phyloP scores from a whole-genome alignment of 164 flowering plant genomes.

The Protea cynaroides region DNA sequence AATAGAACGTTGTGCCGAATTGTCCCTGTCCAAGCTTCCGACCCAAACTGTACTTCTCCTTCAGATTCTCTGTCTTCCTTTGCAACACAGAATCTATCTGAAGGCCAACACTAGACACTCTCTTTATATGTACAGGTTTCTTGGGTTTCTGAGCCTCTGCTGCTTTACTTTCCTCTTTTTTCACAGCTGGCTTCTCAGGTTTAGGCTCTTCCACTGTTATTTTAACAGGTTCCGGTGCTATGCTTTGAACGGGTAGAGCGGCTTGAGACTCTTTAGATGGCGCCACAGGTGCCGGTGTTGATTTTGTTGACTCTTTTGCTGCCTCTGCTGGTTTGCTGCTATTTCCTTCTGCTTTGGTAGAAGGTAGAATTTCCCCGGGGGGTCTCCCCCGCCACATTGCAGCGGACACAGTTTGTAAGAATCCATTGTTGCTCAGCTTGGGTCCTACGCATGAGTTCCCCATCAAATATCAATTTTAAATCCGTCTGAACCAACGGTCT shows the following conservation, averaged over 20 bases:
- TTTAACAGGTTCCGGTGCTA: slow-evolving; percentile 14
- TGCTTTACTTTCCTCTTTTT: slow-evolving; percentile 18
- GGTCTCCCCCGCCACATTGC: slow-evolving; percentile 21
- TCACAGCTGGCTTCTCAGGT: slow-evolving; percentile 11
- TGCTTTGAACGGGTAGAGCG: slow-evolving; percentile 15
- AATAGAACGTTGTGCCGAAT: slow-evolving; percentile 57
- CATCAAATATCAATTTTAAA: slow-evolving; percentile 18
- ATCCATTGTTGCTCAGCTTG: slow-evolving; percentile 15
- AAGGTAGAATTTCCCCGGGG: slow-evolving; percentile 8
- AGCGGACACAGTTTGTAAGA: slow-evolving; percentile 23
- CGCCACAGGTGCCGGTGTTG: not conserved
- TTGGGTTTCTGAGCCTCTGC: slow-evolving; percentile 18
- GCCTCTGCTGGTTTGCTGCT: not conserved
- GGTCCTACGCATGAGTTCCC: slow-evolving; percentile 32
- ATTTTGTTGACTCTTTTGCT: not conserved
- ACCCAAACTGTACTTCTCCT: slow-evolving; percentile 51
- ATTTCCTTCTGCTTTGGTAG: slow-evolving; percentile 3
- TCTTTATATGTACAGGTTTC: slow-evolving; percentile 37
- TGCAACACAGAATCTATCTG: slow-evolving; percentile 52
- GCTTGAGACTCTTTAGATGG: slow-evolving; percentile 8
- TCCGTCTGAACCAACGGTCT: not conserved
- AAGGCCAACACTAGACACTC: slow-evolving; percentile 41
- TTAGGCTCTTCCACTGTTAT: slow-evolving; percentile 2
- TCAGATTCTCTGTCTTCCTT: slow-evolving; percentile 51
- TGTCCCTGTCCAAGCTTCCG: slow-evolving; percentile 73